Percentiles rank a stretch among this genome's conserved stretches.
These are phyloP conservation scores for Imleria badia DNA, from an alignment of 768 basidiomycete species.

Conservation along the genomic window DNA sequence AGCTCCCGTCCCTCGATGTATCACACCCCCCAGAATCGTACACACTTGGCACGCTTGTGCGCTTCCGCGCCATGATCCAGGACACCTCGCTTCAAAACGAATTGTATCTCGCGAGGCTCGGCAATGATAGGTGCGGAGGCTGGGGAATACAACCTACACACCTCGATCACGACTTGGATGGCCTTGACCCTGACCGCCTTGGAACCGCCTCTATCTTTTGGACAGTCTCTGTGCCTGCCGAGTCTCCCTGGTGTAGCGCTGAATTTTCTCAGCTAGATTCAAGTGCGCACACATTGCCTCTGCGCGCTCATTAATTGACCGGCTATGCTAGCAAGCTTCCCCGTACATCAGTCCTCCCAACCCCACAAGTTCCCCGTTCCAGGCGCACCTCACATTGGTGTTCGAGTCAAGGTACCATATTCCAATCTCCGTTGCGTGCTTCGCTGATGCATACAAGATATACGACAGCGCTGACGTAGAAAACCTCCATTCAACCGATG, in stretches of 20 bases:
- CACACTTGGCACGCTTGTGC: constrained; percentile 56
- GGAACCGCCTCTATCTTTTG: constrained; percentile 65
- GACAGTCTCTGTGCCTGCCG: constrained; percentile 73
- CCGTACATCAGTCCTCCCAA: constrained; percentile 28
- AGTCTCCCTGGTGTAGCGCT: constrained; percentile 54
- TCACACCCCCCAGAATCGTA: constrained; percentile 49
- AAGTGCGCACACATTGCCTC: constrained; percentile 15
- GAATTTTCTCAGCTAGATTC: constrained; percentile 26
- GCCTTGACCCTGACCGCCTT: constrained; percentile 50
- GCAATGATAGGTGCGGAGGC: constrained; percentile 55
- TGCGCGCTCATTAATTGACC: neutral
- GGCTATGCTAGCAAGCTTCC: constrained; percentile 20
- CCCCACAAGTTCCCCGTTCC: constrained; percentile 69
- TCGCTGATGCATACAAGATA: constrained; percentile 41
- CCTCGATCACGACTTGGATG: constrained; percentile 8
- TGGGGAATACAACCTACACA: constrained; percentile 60
- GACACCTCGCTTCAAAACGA: constrained; percentile 75
- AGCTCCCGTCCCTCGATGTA: constrained; percentile 62
- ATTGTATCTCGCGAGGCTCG: constrained; percentile 59
- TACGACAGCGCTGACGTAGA: constrained; percentile 51
- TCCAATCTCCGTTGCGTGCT: neutral
- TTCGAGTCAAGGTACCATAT: constrained; percentile 62
- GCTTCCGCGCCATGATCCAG: constrained; percentile 78
- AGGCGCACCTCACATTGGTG: constrained; percentile 56
- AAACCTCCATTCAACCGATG: constrained; percentile 56